Evolutionary conservation across 257 asterid species (phyloP).

Genomic region (Ehretia macrophylla): DNA sequence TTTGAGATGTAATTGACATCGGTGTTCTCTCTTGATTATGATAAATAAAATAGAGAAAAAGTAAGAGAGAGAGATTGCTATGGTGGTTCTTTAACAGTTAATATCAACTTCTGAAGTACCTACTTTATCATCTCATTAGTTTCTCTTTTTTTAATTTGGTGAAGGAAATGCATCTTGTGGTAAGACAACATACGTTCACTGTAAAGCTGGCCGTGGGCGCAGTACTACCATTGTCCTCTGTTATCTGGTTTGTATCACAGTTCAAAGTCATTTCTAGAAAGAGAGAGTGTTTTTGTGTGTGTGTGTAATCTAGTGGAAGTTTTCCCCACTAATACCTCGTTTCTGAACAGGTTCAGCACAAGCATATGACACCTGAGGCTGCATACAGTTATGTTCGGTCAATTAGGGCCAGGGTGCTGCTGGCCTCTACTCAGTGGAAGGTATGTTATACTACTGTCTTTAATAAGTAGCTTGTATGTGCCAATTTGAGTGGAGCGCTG

Average conservation of each 20-base stretch:
- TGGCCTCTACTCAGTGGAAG: constrained; percentile 89
- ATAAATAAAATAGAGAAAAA: background rate
- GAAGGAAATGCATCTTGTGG: constrained; percentile 57
- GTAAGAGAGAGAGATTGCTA: background rate
- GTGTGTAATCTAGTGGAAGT: background rate
- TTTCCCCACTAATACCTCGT: constrained; percentile 7
- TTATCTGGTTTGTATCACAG: constrained; percentile 55
- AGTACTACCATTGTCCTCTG: constrained; percentile 96
- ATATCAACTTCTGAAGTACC: background rate
- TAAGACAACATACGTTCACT: constrained; percentile 83
- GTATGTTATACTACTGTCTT: constrained; percentile 29
- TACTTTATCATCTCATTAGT: background rate
- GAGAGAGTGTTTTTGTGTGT: background rate
- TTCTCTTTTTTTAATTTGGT: background rate
- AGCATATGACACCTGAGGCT: constrained; percentile 66
- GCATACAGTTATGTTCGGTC: constrained; percentile 72
- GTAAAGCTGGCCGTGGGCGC: constrained; percentile 98
- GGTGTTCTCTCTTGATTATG: background rate
- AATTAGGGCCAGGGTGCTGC: constrained; percentile 72
- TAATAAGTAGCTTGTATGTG: too few relatives aligned
- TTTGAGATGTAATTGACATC: too few relatives aligned
- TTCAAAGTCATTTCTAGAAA: background rate
- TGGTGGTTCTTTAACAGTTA: background rate
- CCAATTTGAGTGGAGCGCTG: too few relatives aligned
- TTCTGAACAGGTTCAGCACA: constrained; percentile 62